These are phyloP conservation scores for Spiraea crenata DNA, from an alignment of 331 rosid species.

Conservation along the genomic window DNA sequence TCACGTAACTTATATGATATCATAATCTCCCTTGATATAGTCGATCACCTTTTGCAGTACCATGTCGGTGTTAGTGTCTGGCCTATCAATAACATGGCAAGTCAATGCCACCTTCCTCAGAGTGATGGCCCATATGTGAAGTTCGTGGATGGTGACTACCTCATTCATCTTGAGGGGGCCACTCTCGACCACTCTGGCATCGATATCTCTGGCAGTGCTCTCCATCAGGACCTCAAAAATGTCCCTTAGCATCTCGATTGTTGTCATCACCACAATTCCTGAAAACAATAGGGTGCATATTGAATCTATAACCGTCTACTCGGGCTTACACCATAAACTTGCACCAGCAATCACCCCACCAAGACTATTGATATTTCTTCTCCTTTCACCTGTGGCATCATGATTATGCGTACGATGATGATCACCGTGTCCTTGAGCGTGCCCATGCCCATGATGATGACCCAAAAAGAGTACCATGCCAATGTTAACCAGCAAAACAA, in stretches of 20 bases:
- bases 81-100: slow-evolving; percentile 52
- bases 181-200: slow-evolving; percentile 54
- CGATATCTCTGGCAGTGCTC: slow-evolving; percentile 62
- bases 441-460: slow-evolving; percentile 39
- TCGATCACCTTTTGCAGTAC: slow-evolving; percentile 49
- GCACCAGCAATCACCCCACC: slow-evolving; percentile 72
- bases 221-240: slow-evolving; percentile 66
- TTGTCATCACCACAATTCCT: slow-evolving; percentile 44
- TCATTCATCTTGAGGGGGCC: slow-evolving; percentile 63
- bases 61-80: slow-evolving; percentile 54
- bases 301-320: slow-evolving; percentile 54
- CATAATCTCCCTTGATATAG: slow-evolving; percentile 50
- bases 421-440: slow-evolving; percentile 16
- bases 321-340: slow-evolving; percentile 45
- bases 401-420: slow-evolving; percentile 26
- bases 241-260: slow-evolving; percentile 52
- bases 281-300: slow-evolving; percentile 60
- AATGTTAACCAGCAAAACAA: slow-evolving; percentile 52
- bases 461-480: slow-evolving; percentile 58
- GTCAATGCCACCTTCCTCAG: slow-evolving; percentile 57
- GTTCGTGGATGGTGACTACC: slow-evolving; percentile 55
- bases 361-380: slow-evolving; percentile 45
- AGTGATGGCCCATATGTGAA: slow-evolving; percentile 63
- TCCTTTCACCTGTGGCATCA: slow-evolving; percentile 1
- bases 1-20: slow-evolving; percentile 54